Evolutionary conservation across 2,329 filamentous ascomycete species (phyloP).

Genomic region (Neurospora crassa): DNA sequence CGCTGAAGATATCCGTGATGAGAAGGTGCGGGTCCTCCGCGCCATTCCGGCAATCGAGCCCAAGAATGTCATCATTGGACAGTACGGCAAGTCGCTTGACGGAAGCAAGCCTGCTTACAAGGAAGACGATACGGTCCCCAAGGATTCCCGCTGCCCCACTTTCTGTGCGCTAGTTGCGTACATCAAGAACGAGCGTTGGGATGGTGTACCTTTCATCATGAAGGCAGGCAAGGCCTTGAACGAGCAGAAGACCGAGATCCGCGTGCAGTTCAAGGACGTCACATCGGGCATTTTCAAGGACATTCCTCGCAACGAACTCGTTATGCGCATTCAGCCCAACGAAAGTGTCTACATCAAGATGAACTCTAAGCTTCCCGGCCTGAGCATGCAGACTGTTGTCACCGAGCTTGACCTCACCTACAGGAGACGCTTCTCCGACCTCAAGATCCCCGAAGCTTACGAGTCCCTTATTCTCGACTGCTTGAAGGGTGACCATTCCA

Average conservation of each 20-base stretch:
- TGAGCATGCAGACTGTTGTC: constrained; percentile 99
- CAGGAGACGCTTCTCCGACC: constrained; percentile 93
- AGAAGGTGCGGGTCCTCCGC: constrained; percentile 93
- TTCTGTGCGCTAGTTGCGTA: constrained; percentile 96
- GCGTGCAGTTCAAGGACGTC: constrained; percentile 99
- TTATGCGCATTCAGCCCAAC: constrained; percentile 98
- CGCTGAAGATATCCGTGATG: constrained; percentile 93
- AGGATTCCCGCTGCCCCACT: constrained; percentile 93
- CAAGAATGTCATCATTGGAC: constrained; percentile 99
- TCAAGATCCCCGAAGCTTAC: constrained; percentile 99
- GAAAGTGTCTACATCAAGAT: constrained; percentile 99
- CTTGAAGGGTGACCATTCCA: constrained; percentile 97
- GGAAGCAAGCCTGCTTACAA: constrained; percentile 96
- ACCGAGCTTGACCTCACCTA: constrained; percentile 98
- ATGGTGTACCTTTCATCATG: constrained; percentile 97
- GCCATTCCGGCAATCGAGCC: constrained; percentile 92
- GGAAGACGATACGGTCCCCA: constrained; percentile 96
- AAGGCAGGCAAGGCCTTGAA: constrained; percentile 98
- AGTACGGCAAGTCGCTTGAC: constrained; percentile 94
- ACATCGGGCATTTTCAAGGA: constrained; percentile 99
- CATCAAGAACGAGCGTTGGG: constrained; percentile 99
- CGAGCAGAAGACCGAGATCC: constrained; percentile 98
- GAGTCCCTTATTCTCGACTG: constrained; percentile 96
- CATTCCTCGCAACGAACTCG: constrained; percentile 96
- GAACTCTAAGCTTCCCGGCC: constrained; percentile 97